Evolutionary conservation across 805 yeast genomes (phyloP), one percentile per base, ranked within the genome.

Genomic region (Geotrichum ghanense): DNA sequence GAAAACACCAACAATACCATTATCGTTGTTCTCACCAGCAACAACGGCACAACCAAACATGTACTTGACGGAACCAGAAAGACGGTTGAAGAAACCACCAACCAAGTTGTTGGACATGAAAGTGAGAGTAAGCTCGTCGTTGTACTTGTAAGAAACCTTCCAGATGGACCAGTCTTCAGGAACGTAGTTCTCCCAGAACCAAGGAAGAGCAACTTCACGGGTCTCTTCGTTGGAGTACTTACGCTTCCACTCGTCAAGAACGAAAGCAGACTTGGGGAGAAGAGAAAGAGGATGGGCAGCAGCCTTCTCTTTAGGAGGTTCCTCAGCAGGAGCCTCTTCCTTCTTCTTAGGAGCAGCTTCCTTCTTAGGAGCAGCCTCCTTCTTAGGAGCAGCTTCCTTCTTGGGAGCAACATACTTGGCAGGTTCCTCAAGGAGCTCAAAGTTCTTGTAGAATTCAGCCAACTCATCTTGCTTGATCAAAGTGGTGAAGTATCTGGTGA

Each of bases 51-150:
- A 74, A 65, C 97, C 98, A 67, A 90, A 90, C 78, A 92, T 68
- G 79, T 80, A 90, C 74, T 90, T 90, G 73, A 85, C 75, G 54
- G 97, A 90, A 56, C 79, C 97, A 51, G 79, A 66, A 63, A 90
- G 78, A 76, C 98, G 85, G 84, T 80, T 81, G 82, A 90, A 85
- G 83, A 90, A 90, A 65, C 97, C 97, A 66, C 97, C 97, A 64
- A 92, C 75, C 70, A 87, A 79, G 81, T 90, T 90, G 83, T 88
- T 88, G 60, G 97, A 86, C 97, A 92, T 92, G 77, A 90, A 90
- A 56, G 95, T 84, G 70, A 84, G 73, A 58, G 97, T 90, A 70
- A 90, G 79, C 76, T 90, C 98, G 60, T 90, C 97, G 71, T 92
- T 89, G 78, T 92, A 90, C 78, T 85, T 88, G 89, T 83, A 90